phyloP scores from a whole-genome alignment of 306 rosid species.

The Gastrolobium bilobum region DNA sequence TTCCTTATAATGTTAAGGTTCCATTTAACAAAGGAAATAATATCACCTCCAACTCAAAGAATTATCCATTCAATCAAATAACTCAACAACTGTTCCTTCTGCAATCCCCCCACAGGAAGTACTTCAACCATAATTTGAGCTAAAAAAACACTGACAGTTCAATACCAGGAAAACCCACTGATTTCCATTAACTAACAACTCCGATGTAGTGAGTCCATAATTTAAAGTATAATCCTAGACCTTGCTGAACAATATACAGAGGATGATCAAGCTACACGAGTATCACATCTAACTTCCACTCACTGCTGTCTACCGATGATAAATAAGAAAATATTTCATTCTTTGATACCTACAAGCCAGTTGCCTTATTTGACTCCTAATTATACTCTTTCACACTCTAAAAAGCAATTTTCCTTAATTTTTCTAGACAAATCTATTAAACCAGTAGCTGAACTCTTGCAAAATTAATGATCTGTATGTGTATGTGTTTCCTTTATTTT shows the following conservation, averaged over 20 bases:
- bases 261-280: not conserved
- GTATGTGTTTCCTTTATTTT: not conserved
- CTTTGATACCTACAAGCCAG: not conserved
- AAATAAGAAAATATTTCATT: not conserved
- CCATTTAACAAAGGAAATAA: too few species aligned
- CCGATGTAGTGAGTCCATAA: not conserved
- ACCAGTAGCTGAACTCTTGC: not conserved
- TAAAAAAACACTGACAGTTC: not conserved
- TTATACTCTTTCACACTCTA: not conserved
- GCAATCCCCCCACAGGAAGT: too few species aligned
- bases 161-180: not conserved
- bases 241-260: not conserved
- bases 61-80: too few species aligned
- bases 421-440: not conserved
- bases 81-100: too few species aligned
- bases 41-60: too few species aligned
- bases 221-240: not conserved
- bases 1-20: too few species aligned
- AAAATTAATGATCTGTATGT: not conserved
- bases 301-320: not conserved
- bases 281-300: not conserved
- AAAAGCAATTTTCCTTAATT: not conserved
- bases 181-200: not conserved
- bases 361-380: not conserved
- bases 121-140: not conserved